These are phyloP conservation scores for Alternaria dauci DNA, from an alignment of 2,329 filamentous ascomycete genomes.

Conservation along the genomic window DNA sequence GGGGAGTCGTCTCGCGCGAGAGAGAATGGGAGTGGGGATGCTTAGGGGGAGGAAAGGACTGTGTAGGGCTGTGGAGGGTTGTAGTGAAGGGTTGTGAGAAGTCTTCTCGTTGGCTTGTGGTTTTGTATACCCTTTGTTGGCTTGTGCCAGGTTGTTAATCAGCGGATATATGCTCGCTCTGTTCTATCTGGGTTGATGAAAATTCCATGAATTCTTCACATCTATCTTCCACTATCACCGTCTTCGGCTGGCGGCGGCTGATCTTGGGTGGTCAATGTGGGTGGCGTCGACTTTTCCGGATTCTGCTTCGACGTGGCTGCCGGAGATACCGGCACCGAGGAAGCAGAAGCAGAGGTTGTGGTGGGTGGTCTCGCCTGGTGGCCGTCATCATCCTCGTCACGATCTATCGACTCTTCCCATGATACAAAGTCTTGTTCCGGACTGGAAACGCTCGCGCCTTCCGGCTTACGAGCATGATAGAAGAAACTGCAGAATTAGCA, in stretches of 20 bases:
- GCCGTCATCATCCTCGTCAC: slow-evolving; percentile 28
- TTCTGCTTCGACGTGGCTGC: neutral
- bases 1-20: neutral
- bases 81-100: neutral
- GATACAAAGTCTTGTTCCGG: slow-evolving; percentile 21
- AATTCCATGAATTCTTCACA: neutral
- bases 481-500: slow-evolving; percentile 30
- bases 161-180: neutral
- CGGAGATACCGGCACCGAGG: neutral
- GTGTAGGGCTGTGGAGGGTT: neutral
- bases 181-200: neutral
- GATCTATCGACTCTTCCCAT: slow-evolving; percentile 35
- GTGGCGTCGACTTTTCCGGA: neutral
- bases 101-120: neutral
- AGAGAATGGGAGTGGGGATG: too few species aligned
- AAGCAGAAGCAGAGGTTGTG: neutral
- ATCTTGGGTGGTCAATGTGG: neutral
- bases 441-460: slow-evolving; percentile 1
- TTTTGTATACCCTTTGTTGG: neutral
- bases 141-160: too few species aligned
- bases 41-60: too few species aligned
- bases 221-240: neutral
- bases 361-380: neutral
- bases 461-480: slow-evolving; percentile 37
- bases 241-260: neutral